These are phyloP conservation scores for Kodamaea laetipori DNA, from an alignment of 805 yeast species.

Conservation along the genomic window DNA sequence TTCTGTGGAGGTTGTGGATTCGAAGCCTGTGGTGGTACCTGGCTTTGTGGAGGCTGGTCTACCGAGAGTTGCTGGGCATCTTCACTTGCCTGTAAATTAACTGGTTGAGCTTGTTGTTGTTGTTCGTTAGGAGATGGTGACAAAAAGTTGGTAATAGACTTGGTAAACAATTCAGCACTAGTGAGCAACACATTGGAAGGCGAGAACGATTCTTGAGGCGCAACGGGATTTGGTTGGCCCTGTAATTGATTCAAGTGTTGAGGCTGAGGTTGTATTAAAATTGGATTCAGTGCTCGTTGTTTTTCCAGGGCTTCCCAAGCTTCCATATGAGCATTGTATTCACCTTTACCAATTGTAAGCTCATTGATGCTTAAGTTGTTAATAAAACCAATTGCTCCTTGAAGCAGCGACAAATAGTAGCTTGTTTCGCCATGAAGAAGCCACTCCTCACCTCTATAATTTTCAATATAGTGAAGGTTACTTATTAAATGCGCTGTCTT, in stretches of 20 bases:
- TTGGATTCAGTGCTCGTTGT: conserved; percentile 14
- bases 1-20: no score
- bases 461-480: conserved; percentile 80
- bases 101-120: conserved; percentile 4
- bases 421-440: conserved; percentile 81
- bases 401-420: conserved; percentile 86
- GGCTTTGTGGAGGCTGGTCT: no score
- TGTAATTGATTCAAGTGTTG: conserved; percentile 14
- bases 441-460: conserved; percentile 76
- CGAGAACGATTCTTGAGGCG: conserved; percentile 21
- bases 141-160: conserved; percentile 46
- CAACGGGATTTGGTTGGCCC: background rate
- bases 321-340: conserved; percentile 57
- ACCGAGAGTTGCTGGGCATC: background rate
- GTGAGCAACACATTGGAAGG: conserved; percentile 43
- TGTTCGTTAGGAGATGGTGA: conserved; percentile 37
- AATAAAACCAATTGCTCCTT: conserved; percentile 84
- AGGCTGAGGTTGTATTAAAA: conserved; percentile 23
- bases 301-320: conserved; percentile 46
- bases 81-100: conserved; percentile 2
- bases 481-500: conserved; percentile 67
- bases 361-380: conserved; percentile 57
- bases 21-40: background rate
- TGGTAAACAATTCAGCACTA: conserved; percentile 54
- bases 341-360: conserved; percentile 62